Evolutionary conservation across 208 protist species (phyloP).

Genomic region (Trypanosoma avium): DNA sequence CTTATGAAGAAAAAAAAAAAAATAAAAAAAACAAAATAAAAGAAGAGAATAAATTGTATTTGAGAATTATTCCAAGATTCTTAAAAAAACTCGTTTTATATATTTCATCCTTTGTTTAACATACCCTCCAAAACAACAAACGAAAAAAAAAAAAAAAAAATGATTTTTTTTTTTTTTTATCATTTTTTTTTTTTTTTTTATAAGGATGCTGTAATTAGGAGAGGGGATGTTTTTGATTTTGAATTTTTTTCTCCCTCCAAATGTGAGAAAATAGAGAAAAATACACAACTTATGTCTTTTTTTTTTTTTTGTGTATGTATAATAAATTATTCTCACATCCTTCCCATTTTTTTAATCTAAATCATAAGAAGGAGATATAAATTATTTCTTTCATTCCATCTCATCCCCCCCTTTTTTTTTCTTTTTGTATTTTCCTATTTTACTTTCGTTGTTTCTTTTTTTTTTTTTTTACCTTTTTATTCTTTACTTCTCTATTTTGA

Average conservation of each 20-base stretch:
- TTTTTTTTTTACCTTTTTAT: neutral
- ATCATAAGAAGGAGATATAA: too few relatives aligned
- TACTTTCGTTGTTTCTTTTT: neutral
- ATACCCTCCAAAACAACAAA: too few relatives aligned
- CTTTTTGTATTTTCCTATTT: slow-evolving; percentile 1
- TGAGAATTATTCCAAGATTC: neutral
- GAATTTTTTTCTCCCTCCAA: too few relatives aligned
- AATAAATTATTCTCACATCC: too few relatives aligned
- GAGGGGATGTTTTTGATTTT: neutral
- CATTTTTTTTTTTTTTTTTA: neutral
- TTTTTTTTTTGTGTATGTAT: too few relatives aligned
- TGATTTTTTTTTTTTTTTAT: neutral
- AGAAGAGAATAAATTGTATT: neutral
- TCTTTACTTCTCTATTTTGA: slow-evolving; percentile 25
- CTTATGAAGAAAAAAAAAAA: slow-evolving; percentile 3
- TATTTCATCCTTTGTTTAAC: too few relatives aligned
- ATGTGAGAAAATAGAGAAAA: too few relatives aligned
- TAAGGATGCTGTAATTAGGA: neutral
- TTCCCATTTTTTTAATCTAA: too few relatives aligned
- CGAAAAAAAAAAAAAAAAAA: neutral
- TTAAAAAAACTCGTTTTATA: too few relatives aligned
- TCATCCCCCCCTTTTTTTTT: neutral
- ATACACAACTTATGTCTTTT: too few relatives aligned
- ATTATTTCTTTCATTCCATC: too few relatives aligned
- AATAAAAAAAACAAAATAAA: neutral